Percentiles rank a stretch among this genome's conserved stretches.
Evolutionary conservation across 305 asterid genomes (phyloP).

Genomic region (Solanum aculeatissimum): DNA sequence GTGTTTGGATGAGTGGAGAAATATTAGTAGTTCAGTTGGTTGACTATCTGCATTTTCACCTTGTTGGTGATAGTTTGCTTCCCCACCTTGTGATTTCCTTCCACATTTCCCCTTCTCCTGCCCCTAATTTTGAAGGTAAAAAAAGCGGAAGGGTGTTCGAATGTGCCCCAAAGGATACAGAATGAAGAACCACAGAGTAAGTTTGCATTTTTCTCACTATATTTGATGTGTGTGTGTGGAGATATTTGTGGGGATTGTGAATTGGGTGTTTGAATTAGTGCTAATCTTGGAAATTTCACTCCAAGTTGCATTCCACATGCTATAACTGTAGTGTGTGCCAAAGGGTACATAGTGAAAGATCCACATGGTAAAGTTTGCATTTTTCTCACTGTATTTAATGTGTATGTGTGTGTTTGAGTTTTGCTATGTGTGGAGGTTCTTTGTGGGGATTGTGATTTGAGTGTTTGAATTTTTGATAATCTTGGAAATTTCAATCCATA

Average conservation of each 20-base stretch:
- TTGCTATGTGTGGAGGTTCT: background rate
- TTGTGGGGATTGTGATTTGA: background rate
- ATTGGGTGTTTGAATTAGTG: background rate
- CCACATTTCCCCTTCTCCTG: too few relatives aligned
- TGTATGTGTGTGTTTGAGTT: background rate
- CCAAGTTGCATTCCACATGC: conserved; percentile 5
- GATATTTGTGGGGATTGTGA: background rate
- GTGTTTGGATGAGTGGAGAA: background rate
- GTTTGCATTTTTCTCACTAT: background rate
- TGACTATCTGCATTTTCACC: too few relatives aligned
- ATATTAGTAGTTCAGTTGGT: too few relatives aligned
- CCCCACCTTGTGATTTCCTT: too few relatives aligned
- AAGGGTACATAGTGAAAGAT: conserved; percentile 21
- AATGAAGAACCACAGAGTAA: background rate
- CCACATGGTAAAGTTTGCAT: conserved; percentile 38
- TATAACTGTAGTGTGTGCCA: background rate
- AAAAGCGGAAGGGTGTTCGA: background rate
- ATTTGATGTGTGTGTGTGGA: background rate
- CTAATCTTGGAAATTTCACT: background rate
- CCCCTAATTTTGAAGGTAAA: too few relatives aligned
- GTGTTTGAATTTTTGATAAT: background rate
- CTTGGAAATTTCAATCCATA: background rate
- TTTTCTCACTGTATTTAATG: background rate
- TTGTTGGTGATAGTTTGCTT: too few relatives aligned
- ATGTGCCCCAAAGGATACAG: background rate